Conservation (phyloP, 192 early-diverging fungal genomes). For the Podila minutissima region DNA sequence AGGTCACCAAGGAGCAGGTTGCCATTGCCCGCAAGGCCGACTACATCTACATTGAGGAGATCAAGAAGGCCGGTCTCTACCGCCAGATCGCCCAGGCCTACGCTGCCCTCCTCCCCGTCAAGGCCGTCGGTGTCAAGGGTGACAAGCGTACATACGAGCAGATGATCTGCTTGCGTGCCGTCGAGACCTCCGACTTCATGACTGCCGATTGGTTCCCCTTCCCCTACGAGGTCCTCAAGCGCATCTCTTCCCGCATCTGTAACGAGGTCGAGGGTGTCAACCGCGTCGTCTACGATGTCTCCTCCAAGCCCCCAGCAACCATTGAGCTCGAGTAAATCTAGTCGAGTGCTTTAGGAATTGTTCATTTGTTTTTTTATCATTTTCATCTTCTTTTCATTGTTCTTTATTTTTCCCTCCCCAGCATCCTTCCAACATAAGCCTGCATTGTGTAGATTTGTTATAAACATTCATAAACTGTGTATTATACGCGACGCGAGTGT, state of each 20-base stretch:
- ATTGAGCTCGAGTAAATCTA: conserved; percentile 95
- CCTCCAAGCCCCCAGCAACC: conserved; percentile 97
- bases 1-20: conserved; percentile 95
- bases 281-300: conserved; percentile 96
- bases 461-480: no score
- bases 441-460: no score
- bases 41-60: conserved; percentile 99
- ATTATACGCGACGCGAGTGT: no score
- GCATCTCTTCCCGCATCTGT: conserved; percentile 95
- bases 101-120: conserved; percentile 93
- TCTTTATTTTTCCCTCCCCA: background rate
- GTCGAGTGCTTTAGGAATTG: background rate
- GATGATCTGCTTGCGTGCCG: conserved; percentile 96
- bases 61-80: conserved; percentile 97
- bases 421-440: no score
- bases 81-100: conserved; percentile 98
- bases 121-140: conserved; percentile 99
- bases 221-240: conserved; percentile 89
- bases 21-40: conserved; percentile 95
- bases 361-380: conserved; percentile 1
- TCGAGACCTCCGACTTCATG: conserved; percentile 98
- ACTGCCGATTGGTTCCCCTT: conserved; percentile 96
- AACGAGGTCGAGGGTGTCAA: conserved; percentile 99
- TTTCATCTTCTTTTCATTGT: background rate
- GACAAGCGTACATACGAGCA: conserved; percentile 99